Conservation (phyloP, 1,139 yeast species). For the Yamadazyma atlantica region DNA sequence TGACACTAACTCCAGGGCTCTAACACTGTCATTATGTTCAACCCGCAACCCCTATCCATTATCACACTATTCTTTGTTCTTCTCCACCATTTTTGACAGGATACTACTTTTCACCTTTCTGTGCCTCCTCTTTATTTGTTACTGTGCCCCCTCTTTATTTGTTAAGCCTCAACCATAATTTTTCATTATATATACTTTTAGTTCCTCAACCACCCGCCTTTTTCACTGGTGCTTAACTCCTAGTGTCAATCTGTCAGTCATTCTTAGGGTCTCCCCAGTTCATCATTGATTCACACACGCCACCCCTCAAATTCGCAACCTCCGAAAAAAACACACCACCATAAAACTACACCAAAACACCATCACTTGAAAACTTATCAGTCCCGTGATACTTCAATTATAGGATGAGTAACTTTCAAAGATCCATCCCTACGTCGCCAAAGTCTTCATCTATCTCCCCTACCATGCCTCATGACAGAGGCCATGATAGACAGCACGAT, state of each 20-base stretch:
- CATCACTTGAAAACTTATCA: not conserved
- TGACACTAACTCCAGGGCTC: too few species aligned
- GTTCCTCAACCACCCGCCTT: not conserved
- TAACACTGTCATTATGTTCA: not conserved
- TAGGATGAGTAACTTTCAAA: constrained; percentile 14
- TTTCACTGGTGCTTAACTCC: not conserved
- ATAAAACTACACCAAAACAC: not conserved
- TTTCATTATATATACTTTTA: not conserved
- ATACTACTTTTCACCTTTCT: not conserved
- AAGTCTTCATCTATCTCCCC: constrained; percentile 8
- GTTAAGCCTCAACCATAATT: too few species aligned
- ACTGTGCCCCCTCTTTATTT: too few species aligned
- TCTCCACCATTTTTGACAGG: constrained; percentile 1
- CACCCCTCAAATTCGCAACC: constrained; percentile 3
- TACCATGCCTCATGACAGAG: constrained; percentile 10
- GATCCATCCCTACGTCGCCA: constrained; percentile 17
- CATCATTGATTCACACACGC: not conserved
- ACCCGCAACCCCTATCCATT: not conserved
- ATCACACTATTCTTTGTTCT: not conserved
- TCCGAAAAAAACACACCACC: not conserved
- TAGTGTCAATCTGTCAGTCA: not conserved
- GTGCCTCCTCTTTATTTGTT: not conserved
- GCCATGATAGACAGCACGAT: constrained; percentile 6
- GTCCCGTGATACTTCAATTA: too few species aligned
- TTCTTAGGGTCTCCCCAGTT: not conserved